A percentile compares a stretch with the other conserved stretches of the same genome.
These are phyloP conservation scores for Huntiella savannae DNA, from an alignment of 2,329 filamentous ascomycete genomes.

Conservation along the genomic window DNA sequence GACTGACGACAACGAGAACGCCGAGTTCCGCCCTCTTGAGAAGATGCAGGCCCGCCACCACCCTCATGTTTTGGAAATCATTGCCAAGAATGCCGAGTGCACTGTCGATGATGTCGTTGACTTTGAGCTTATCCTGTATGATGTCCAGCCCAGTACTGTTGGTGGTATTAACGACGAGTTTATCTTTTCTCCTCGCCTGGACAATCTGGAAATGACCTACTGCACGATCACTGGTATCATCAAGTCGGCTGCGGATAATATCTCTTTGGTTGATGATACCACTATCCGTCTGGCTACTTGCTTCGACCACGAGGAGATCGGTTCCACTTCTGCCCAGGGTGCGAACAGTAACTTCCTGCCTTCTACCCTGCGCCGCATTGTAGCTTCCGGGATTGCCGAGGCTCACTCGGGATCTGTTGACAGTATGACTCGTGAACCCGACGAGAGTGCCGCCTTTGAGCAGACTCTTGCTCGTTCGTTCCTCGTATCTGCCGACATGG, in stretches of 20 bases:
- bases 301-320: constrained; percentile 97
- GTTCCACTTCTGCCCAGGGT: constrained; percentile 78
- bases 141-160: constrained; percentile 77
- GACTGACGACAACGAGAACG: constrained; percentile 23
- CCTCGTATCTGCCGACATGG: constrained; percentile 93
- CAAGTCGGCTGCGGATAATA: constrained; percentile 46
- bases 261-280: constrained; percentile 53
- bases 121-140: constrained; percentile 93
- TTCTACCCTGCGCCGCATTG: constrained; percentile 68
- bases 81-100: constrained; percentile 61
- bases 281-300: constrained; percentile 81
- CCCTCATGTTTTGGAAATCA: constrained; percentile 64
- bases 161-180: constrained; percentile 86
- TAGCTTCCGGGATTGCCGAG: constrained; percentile 40
- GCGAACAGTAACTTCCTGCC: constrained; percentile 85
- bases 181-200: constrained; percentile 85
- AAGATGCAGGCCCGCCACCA: constrained; percentile 70
- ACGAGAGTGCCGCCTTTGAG: constrained; percentile 68
- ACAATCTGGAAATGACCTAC: constrained; percentile 94
- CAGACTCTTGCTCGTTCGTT: constrained; percentile 83
- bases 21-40: constrained; percentile 55
- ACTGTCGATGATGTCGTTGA: constrained; percentile 58
- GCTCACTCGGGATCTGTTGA: constrained; percentile 38
- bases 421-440: constrained; percentile 35
- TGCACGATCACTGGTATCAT: constrained; percentile 77